phyloP scores from a whole-genome alignment of 495 filamentous ascomycete genomes.

The Zalerion maritima region DNA sequence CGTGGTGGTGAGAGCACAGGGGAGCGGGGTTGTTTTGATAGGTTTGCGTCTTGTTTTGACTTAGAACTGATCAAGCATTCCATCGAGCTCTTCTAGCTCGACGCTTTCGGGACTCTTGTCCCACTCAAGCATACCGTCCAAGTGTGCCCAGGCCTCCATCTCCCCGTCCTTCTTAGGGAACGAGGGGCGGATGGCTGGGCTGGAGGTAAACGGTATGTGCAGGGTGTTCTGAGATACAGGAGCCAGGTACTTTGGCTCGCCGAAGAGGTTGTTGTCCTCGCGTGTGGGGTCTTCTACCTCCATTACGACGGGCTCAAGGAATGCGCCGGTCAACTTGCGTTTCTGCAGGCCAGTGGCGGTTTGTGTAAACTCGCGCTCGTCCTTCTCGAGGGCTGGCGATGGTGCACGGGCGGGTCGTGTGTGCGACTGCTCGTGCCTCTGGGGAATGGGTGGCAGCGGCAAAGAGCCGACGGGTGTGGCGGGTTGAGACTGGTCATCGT shows the following conservation, averaged over 20 bases:
- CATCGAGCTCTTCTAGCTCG: constrained; percentile 84
- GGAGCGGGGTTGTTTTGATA: too few species aligned
- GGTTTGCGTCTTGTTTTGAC: too few species aligned
- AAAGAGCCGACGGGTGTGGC: constrained; percentile 45
- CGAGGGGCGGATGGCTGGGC: constrained; percentile 29
- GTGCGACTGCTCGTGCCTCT: constrained; percentile 34
- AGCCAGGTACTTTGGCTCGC: constrained; percentile 22
- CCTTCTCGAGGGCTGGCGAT: constrained; percentile 81
- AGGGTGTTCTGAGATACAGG: constrained; percentile 10
- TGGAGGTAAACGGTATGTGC: constrained; percentile 22
- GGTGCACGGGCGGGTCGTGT: constrained; percentile 56
- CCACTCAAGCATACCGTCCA: constrained; percentile 41
- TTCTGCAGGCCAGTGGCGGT: constrained; percentile 78
- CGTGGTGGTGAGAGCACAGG: too few species aligned
- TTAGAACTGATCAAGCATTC: constrained; percentile 62
- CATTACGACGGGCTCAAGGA: constrained; percentile 28
- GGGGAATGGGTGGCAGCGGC: constrained; percentile 23
- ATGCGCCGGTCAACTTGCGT: constrained; percentile 43
- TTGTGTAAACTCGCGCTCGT: constrained; percentile 93
- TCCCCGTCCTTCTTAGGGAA: constrained; percentile 37
- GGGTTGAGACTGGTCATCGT: constrained; percentile 41
- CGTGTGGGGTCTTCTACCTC: constrained; percentile 37
- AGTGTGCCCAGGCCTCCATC: constrained; percentile 33
- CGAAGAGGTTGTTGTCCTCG: constrained; percentile 35
- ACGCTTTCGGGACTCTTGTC: constrained; percentile 77